These are phyloP conservation scores for Trypanosoma cruzi DNA, from an alignment of 208 protist species.

Conservation along the genomic window DNA sequence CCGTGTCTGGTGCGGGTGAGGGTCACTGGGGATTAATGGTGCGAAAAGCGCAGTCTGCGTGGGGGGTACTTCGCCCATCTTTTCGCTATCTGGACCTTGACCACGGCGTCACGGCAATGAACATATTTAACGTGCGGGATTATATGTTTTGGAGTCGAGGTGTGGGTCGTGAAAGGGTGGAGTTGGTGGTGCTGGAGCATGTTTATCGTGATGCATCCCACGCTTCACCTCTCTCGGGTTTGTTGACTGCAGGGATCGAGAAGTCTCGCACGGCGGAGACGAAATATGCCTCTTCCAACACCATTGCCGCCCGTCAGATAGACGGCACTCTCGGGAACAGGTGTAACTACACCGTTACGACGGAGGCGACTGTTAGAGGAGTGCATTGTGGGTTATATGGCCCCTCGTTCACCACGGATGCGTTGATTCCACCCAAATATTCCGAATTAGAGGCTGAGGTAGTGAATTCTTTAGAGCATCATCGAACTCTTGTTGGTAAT, in stretches of 20 bases:
- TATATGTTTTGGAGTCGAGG: conserved; percentile 33
- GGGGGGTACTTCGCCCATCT: conserved; percentile 36
- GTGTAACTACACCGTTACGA: conserved; percentile 18
- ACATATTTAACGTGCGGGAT: conserved; percentile 32
- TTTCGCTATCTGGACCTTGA: conserved; percentile 43
- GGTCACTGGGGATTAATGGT: conserved; percentile 37
- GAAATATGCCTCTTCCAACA: neutral
- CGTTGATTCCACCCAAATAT: conserved; percentile 11
- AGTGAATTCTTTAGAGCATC: conserved; percentile 21
- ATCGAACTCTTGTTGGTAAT: conserved; percentile 13
- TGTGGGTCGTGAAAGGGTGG: conserved; percentile 23
- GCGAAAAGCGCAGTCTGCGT: conserved; percentile 37
- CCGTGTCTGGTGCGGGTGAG: conserved; percentile 23
- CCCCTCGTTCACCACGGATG: conserved; percentile 25
- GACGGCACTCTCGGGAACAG: neutral
- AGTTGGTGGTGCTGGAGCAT: conserved; percentile 42
- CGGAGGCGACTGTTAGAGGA: conserved; percentile 24
- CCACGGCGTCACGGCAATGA: conserved; percentile 28
- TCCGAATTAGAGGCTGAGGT: neutral
- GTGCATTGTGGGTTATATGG: conserved; percentile 26
- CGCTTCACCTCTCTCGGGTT: neutral
- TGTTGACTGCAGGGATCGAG: neutral
- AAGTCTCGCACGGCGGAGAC: neutral
- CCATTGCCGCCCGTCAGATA: neutral
- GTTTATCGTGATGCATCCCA: conserved; percentile 6